Conservation (phyloP, 495 filamentous ascomycete genomes). For the Penicillium paxilli region DNA sequence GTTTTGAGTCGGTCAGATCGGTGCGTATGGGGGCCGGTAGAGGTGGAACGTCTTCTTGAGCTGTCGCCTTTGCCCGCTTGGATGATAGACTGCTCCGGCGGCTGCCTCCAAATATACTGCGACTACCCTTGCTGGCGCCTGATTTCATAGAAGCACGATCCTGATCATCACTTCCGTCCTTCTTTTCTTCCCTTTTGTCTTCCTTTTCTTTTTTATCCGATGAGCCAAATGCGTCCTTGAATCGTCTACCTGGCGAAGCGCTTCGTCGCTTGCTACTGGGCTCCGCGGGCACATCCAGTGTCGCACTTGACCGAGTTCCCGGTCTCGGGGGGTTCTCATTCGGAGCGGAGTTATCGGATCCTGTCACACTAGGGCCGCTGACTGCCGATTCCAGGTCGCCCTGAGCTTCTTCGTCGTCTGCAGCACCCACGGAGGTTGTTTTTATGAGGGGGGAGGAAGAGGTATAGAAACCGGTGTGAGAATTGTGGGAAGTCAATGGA, state of each 20-base stretch:
- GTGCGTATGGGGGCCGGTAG: slow-evolving; percentile 40
- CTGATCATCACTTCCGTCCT: slow-evolving; percentile 41
- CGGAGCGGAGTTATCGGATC: slow-evolving; percentile 26
- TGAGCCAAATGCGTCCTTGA: slow-evolving; percentile 48
- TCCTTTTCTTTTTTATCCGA: slow-evolving; percentile 16
- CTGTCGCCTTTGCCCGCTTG: slow-evolving; percentile 33
- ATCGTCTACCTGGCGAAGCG: slow-evolving; percentile 42
- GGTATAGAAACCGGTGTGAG: slow-evolving; percentile 78
- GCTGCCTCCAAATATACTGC: slow-evolving; percentile 31
- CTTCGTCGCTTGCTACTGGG: slow-evolving; percentile 36
- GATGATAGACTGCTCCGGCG: slow-evolving; percentile 44
- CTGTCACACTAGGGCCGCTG: slow-evolving; percentile 29
- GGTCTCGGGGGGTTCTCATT: slow-evolving; percentile 21
- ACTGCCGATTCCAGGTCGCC: slow-evolving; percentile 31
- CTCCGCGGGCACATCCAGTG: slow-evolving; percentile 34
- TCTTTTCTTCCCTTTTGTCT: slow-evolving; percentile 20
- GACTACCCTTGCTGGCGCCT: slow-evolving; percentile 26
- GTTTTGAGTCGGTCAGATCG: slow-evolving; percentile 31
- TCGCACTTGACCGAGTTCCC: slow-evolving; percentile 24
- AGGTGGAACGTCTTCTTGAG: slow-evolving; percentile 30
- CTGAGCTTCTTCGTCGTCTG: slow-evolving; percentile 20
- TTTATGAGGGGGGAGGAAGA: slow-evolving; percentile 79
- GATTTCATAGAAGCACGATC: slow-evolving; percentile 43
- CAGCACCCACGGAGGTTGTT: slow-evolving; percentile 47
- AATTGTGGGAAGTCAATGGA: slow-evolving; percentile 69